Evolutionary conservation across 2,329 filamentous ascomycete genomes (phyloP), one percentile per base, ranked within the genome.

Genomic region (Lecanicillium sp.): DNA sequence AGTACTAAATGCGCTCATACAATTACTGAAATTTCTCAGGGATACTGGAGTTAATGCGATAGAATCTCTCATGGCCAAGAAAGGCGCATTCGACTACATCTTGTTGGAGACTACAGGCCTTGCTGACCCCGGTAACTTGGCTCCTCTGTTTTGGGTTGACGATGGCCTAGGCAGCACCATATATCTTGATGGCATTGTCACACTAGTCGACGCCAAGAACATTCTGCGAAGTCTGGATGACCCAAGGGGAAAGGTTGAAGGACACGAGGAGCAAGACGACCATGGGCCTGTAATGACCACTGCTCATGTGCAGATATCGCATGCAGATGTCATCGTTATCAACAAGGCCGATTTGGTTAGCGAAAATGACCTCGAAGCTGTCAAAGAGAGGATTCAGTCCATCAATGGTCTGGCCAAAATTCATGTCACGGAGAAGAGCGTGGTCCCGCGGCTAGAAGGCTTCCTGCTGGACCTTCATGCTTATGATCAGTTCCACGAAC

Each of bases 91-190:
- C 55, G 92, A 98, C 65, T 98, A 96, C 64, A 96, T 98, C 48
- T 74, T 98, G 3, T 78, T 98, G 1, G 92, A 98, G 60, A 98
- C 92, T 0, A 96, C 92, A 0, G 92, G 92, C 0, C 73, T 98
- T 5, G 92, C 92, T 4, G 90, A 98, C 54, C 92, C 92, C 0
- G 92, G 92, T 2, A 96, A 96, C 52, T 79, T 98, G 37, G 92
- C 92, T 1, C 92, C 92, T 1, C 66, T 96, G 12, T 98, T 98
- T 65, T 98, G 92, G 92, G 82, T 98, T 18, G 92, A 98, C 51
- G 90, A 96, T 48, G 92, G 89, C 1, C 73, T 98, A 3, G 90
- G 88, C 7, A 95, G 89, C 59, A 89, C 83, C 28, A 95, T 98
- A 51, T 98, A 94, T 59, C 76, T 98, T 0, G 92, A 98, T 55